Evolutionary conservation across 1,284 basidiomycete genomes (phyloP), one percentile per base, ranked within the genome.

Genomic region (Ustilago cynodontis): DNA sequence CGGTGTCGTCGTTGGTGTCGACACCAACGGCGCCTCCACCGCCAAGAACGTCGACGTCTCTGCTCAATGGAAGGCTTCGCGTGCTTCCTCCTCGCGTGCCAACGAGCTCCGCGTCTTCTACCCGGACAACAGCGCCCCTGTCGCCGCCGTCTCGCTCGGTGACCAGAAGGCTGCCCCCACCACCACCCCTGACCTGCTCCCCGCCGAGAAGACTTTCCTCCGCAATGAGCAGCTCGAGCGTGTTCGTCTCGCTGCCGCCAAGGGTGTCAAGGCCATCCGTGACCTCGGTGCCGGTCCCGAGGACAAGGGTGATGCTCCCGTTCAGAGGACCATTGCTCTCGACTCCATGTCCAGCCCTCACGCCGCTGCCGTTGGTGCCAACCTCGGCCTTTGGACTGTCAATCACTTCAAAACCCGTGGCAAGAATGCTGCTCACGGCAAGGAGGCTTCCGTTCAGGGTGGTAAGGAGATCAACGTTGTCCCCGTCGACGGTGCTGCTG

Each of bases 381-480:
- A 69, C 62, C 79, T 85, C 39, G 80, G 73, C 22, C 73, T 84
- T 10, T 85, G 81, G 81, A 74, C 54, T 31, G 74, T 82, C 61
- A 84, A 85, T 67, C 81, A 84, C 69, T 84, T 83, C 82, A 83
- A 82, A 71, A 81, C 83, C 18, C 80, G 78, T 20, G 83, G 83
- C 49, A 70, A 78, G 55, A 71, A 66, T 53, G 72, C 77, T 10
- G 74, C 74, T 31, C 76, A 77, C 63, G 68, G 62, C 60, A 66
- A 78, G 70, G 65, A 75, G 4, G 69, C 68, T 20, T 60, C 71
- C n/a, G 56, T 78, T 28, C 79, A 83, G 62, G 84, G 81, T 45
- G 82, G 84, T 43, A 75, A 77, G 51, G 79, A 85, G 58, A 77
- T 85, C 58, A 62, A 71, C 22, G 65, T 80, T 3, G 68, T 78